These are phyloP conservation scores for Allium fistulosum DNA, from an alignment of 106 monocot species.

Conservation along the genomic window DNA sequence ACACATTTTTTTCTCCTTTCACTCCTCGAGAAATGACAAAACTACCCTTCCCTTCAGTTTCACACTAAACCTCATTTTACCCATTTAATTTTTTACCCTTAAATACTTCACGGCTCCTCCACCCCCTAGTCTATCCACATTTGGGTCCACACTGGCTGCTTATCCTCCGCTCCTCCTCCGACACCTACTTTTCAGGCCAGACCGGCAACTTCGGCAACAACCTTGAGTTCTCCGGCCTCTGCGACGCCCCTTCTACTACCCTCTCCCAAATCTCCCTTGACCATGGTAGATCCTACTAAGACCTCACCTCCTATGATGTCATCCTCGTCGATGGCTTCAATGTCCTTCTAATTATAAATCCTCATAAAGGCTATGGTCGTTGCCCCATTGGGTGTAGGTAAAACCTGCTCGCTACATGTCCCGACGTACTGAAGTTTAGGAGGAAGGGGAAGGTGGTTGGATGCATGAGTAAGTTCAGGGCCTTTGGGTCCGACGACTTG, in stretches of 20 bases:
- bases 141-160: conserved; percentile 84
- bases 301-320: conserved; percentile 65
- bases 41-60: no score
- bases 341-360: conserved; percentile 64
- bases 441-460: conserved; percentile 48
- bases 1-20: no score
- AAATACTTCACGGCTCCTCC: conserved; percentile 49
- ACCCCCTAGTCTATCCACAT: conserved; percentile 53
- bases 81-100: no score
- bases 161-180: conserved; percentile 45
- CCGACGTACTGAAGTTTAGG: conserved; percentile 49
- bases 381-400: conserved; percentile 85
- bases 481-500: conserved; percentile 81
- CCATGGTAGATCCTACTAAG: conserved; percentile 54
- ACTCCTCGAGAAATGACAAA: no score
- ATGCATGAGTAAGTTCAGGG: conserved; percentile 84
- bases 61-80: no score
- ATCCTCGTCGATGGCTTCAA: conserved; percentile 96
- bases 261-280: conserved; percentile 78
- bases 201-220: conserved; percentile 80
- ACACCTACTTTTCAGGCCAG: conserved; percentile 56
- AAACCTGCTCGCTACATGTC: conserved; percentile 67
- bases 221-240: conserved; percentile 68
- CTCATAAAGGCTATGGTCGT: conserved; percentile 70
- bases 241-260: conserved; percentile 72